These are phyloP conservation scores for Schizosaccharomyces cryophilus DNA, from an alignment of 805 yeast genomes.

Conservation along the genomic window DNA sequence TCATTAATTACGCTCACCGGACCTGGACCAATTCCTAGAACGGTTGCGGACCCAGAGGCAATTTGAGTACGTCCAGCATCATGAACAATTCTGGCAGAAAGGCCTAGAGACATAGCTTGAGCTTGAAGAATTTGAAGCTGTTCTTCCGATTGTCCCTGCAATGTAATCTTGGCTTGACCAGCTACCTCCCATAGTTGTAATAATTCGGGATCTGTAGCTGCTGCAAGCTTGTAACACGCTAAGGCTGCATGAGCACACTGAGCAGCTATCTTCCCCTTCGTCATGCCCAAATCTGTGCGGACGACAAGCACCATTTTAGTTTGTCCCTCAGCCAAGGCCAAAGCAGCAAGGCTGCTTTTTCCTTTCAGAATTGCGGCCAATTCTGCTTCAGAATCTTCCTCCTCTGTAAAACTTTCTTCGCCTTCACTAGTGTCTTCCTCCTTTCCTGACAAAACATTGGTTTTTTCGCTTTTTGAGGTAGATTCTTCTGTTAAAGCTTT, in stretches of 20 bases:
- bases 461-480: not conserved
- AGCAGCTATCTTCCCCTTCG: constrained; percentile 88
- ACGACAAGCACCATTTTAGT: constrained; percentile 42
- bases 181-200: constrained; percentile 50
- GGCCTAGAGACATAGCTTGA: constrained; percentile 51
- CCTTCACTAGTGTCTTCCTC: constrained; percentile 3
- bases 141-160: constrained; percentile 36
- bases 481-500: not conserved
- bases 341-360: constrained; percentile 2
- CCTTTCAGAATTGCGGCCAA: constrained; percentile 7
- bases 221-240: constrained; percentile 45
- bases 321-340: not conserved
- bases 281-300: constrained; percentile 73
- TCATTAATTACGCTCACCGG: constrained; percentile 55
- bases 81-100: constrained; percentile 58
- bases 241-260: constrained; percentile 97
- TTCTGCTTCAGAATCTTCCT: not conserved
- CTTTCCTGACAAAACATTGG: not conserved
- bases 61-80: constrained; percentile 96
- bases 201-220: constrained; percentile 34
- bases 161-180: constrained; percentile 87
- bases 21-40: constrained; percentile 92
- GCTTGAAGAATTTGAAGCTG: constrained; percentile 57
- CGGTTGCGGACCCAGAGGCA: constrained; percentile 90
- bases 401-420: constrained; percentile 4